Evolutionary conservation across 192 early-diverging fungal species (phyloP).

Genomic region (Dispira parvispora): DNA sequence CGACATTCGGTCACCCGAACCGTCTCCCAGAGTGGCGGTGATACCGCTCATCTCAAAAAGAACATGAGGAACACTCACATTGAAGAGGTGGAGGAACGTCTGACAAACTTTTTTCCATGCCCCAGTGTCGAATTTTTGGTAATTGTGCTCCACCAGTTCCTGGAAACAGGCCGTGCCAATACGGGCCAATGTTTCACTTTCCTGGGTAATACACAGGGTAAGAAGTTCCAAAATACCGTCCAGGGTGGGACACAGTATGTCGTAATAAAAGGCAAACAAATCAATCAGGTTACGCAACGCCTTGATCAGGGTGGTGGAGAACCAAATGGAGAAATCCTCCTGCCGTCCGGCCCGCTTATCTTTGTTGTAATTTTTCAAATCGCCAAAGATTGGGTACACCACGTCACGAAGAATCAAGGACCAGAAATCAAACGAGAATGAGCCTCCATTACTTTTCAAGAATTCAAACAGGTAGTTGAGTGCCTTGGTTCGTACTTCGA

Average conservation of each 20-base stretch:
- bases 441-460: constrained; percentile 51
- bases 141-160: constrained; percentile 69
- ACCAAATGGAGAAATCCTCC: constrained; percentile 83
- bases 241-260: constrained; percentile 53
- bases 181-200: constrained; percentile 75
- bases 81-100: constrained; percentile 56
- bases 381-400: constrained; percentile 82
- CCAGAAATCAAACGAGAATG: constrained; percentile 70
- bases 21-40: not conserved
- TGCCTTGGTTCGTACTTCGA: constrained; percentile 80
- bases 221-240: constrained; percentile 64
- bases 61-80: constrained; percentile 58
- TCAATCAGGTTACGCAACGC: constrained; percentile 77
- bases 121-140: constrained; percentile 43
- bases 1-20: not conserved
- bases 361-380: constrained; percentile 37
- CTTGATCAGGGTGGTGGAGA: constrained; percentile 87
- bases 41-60: constrained; percentile 31
- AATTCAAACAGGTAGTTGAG: constrained; percentile 73
- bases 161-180: constrained; percentile 85
- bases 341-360: constrained; percentile 43
- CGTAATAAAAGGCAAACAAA: constrained; percentile 64
- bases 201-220: constrained; percentile 76
- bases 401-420: constrained; percentile 61
- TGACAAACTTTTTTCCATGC: constrained; percentile 59